Conservation (phyloP, 1,284 basidiomycete genomes). For the Laetiporus sulphureus region DNA sequence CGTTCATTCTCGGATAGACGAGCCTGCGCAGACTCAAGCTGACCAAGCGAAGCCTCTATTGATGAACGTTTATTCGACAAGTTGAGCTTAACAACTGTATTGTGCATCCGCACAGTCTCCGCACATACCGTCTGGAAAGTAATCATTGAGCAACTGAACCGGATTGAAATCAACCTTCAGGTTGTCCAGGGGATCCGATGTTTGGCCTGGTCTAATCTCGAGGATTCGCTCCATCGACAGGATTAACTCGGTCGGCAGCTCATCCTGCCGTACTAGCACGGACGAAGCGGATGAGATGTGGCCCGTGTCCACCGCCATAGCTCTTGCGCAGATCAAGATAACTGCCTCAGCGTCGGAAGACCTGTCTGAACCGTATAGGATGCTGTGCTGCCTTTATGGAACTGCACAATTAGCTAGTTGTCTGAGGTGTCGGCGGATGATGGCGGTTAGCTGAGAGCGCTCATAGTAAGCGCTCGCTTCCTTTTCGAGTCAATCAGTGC, state of each 20-base stretch:
- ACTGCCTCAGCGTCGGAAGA: too few relatives aligned
- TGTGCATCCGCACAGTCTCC: too few relatives aligned
- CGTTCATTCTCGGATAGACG: constrained; percentile 55
- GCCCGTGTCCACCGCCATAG: constrained; percentile 10
- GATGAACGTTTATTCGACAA: too few relatives aligned
- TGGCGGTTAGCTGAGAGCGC: too few relatives aligned
- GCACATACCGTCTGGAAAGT: constrained; percentile 72
- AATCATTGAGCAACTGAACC: constrained; percentile 55
- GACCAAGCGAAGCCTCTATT: constrained; percentile 60
- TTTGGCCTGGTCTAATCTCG: constrained; percentile 39
- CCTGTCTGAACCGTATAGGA: too few relatives aligned
- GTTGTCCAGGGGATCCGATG: constrained; percentile 48
- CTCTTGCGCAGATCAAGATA: too few relatives aligned
- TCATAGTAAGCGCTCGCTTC: too few relatives aligned
- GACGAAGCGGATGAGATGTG: constrained; percentile 7
- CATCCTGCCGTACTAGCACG: constrained; percentile 22
- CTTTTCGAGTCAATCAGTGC: too few relatives aligned
- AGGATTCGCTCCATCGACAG: constrained; percentile 63
- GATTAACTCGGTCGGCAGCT: constrained; percentile 59
- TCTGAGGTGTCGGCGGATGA: too few relatives aligned
- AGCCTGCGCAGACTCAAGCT: constrained; percentile 56
- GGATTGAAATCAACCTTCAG: constrained; percentile 54
- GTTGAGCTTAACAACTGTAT: too few relatives aligned
- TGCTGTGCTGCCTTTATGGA: too few relatives aligned
- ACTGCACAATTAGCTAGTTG: too few relatives aligned